Evolutionary conservation across 306 rosid species (phyloP).

Genomic region (Dryas octopetala): DNA sequence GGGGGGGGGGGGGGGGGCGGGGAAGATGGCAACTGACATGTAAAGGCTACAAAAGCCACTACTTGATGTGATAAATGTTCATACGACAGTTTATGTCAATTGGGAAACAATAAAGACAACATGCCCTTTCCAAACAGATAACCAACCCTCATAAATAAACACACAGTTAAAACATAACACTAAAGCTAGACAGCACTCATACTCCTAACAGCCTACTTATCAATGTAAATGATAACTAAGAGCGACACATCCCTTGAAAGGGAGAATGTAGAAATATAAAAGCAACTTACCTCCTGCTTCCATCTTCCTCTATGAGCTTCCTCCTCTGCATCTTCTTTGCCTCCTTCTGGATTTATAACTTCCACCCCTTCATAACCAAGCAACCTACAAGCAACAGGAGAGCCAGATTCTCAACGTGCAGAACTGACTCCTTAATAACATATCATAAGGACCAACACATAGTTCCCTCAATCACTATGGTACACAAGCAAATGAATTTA

Average conservation of each 20-base stretch:
- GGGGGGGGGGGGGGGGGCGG: background rate
- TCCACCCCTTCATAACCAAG: slow-evolving; percentile 88
- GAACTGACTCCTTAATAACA: slow-evolving; percentile 4
- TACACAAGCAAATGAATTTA: background rate
- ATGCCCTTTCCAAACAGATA: background rate
- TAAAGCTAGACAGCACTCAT: background rate
- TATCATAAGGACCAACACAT: background rate
- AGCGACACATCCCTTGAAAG: background rate
- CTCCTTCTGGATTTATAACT: slow-evolving; percentile 94
- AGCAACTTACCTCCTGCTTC: slow-evolving; percentile 67
- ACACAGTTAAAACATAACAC: slow-evolving; percentile 3
- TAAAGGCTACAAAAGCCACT: background rate
- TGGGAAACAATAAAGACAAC: background rate
- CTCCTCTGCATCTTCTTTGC: slow-evolving; percentile 86
- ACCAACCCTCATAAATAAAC: background rate
- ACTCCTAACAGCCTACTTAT: background rate
- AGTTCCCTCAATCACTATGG: background rate
- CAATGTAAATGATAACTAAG: slow-evolving; percentile 1
- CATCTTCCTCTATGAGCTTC: slow-evolving; percentile 94
- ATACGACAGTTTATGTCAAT: background rate
- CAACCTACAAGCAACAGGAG: slow-evolving; percentile 42
- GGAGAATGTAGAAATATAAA: background rate
- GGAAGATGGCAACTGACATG: background rate
- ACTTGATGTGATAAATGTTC: background rate
- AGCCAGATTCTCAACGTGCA: slow-evolving; percentile 21